These are phyloP conservation scores for Blechomonas ayalai DNA, from an alignment of 208 protist species.

Conservation along the genomic window DNA sequence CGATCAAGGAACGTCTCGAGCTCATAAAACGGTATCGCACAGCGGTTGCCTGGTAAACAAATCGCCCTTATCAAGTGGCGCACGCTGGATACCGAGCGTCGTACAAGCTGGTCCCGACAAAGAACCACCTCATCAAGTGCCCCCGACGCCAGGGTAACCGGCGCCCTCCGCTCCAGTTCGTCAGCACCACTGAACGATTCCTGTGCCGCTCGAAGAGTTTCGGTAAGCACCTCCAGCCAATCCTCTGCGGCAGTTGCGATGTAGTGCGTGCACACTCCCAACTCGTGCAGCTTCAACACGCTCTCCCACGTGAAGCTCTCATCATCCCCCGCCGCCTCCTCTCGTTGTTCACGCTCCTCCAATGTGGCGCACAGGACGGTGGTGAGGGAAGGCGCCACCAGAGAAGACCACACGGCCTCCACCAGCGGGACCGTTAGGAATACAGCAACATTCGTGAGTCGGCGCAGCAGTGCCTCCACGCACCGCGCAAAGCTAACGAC, in stretches of 20 bases:
- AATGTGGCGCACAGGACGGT: slow-evolving; percentile 8
- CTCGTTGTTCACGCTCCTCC: background rate
- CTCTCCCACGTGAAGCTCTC: slow-evolving; percentile 6
- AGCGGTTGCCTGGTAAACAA: no score
- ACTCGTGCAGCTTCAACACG: slow-evolving; percentile 12
- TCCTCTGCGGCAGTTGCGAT: slow-evolving; percentile 19
- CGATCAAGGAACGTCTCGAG: slow-evolving; percentile 5
- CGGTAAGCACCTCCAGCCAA: slow-evolving; percentile 13
- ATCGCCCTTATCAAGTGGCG: no score
- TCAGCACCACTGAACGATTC: no score
- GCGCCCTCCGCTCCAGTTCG: no score
- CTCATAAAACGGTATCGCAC: slow-evolving; percentile 1
- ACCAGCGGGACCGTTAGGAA: slow-evolving; percentile 6
- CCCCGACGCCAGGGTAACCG: background rate
- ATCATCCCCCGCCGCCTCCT: background rate
- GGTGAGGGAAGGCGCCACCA: slow-evolving; percentile 6
- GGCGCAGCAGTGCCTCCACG: slow-evolving; percentile 43
- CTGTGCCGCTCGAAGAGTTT: background rate
- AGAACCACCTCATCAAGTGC: slow-evolving; percentile 6
- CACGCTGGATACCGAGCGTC: slow-evolving; percentile 8
- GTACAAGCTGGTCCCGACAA: background rate
- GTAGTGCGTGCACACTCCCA: slow-evolving; percentile 10
- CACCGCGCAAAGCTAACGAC: slow-evolving; percentile 38
- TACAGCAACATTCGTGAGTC: slow-evolving; percentile 25
- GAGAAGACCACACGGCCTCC: background rate